Evolutionary conservation across 2,329 filamentous ascomycete genomes (phyloP).

Genomic region (Mycosphaerelloides madeirae): DNA sequence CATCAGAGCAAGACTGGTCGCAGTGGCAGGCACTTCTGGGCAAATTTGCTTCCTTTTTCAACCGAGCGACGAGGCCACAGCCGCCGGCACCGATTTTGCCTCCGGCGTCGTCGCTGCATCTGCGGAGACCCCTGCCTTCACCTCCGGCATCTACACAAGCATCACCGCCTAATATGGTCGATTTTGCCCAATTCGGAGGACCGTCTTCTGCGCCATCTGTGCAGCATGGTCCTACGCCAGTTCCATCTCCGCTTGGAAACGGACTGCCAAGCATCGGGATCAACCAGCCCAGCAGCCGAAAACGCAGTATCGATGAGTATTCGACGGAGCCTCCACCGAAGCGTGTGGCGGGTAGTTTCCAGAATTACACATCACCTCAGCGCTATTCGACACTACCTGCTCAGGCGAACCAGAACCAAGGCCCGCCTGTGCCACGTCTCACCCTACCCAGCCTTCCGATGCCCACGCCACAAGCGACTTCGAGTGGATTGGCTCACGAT

Average conservation of each 20-base stretch:
- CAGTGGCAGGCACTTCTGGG: conserved; percentile 79
- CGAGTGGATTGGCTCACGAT: conserved; percentile 18
- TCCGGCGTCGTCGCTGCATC: conserved; percentile 47
- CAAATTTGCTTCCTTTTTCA: conserved; percentile 78
- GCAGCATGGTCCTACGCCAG: conserved; percentile 37
- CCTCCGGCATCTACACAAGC: conserved; percentile 48
- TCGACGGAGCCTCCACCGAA: conserved; percentile 55
- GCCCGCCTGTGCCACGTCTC: conserved; percentile 47
- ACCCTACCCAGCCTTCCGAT: conserved; percentile 68
- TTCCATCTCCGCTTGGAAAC: conserved; percentile 39
- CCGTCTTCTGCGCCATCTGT: conserved; percentile 32
- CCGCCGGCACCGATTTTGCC: conserved; percentile 38
- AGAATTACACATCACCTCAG: conserved; percentile 26
- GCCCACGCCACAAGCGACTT: conserved; percentile 42
- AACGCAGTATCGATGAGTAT: conserved; percentile 56
- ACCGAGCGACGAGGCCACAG: conserved; percentile 53
- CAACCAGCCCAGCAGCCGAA: conserved; percentile 37
- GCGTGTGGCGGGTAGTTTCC: conserved; percentile 32
- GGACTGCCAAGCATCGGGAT: conserved; percentile 34
- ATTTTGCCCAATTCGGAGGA: conserved; percentile 33
- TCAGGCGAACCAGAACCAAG: conserved; percentile 23
- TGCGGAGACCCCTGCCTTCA: conserved; percentile 47
- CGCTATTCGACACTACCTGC: conserved; percentile 32
- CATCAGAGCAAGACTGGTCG: conserved; percentile 80
- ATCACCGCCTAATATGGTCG: conserved; percentile 45